Conservation (phyloP, 2,329 filamentous ascomycete species). For the Epichloe gansuensis region DNA sequence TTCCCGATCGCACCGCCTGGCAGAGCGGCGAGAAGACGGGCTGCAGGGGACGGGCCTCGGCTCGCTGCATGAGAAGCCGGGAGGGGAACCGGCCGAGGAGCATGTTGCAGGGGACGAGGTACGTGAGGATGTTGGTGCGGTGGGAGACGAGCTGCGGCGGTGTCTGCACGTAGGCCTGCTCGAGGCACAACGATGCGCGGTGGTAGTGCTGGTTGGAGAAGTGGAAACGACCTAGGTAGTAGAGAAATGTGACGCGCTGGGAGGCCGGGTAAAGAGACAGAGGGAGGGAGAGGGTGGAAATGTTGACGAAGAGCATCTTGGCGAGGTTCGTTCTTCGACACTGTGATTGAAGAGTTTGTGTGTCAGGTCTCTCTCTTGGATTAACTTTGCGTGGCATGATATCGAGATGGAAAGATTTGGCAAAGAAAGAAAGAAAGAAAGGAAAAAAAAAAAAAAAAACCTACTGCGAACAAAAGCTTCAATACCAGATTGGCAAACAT, state of each 20-base stretch:
- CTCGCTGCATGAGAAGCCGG: constrained; percentile 48
- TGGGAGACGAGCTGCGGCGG: constrained; percentile 53
- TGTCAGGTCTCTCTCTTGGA: neutral
- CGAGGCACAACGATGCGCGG: constrained; percentile 61
- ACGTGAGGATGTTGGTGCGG: constrained; percentile 67
- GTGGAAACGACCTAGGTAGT: constrained; percentile 85
- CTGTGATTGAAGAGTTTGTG: constrained; percentile 22
- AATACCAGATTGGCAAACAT: constrained; percentile 84
- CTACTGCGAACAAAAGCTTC: constrained; percentile 72
- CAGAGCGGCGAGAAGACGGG: constrained; percentile 64
- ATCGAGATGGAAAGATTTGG: too few species aligned
- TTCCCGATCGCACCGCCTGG: constrained; percentile 56
- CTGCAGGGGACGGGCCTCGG: constrained; percentile 47
- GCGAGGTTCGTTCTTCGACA: constrained; percentile 74
- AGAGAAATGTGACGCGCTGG: constrained; percentile 84
- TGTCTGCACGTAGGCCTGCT: constrained; percentile 67
- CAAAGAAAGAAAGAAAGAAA: neutral
- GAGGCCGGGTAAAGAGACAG: constrained; percentile 71
- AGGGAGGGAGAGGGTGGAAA: constrained; percentile 71
- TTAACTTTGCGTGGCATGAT: too few species aligned
- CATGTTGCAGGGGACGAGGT: constrained; percentile 72
- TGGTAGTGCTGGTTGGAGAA: constrained; percentile 76
- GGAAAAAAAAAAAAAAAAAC: constrained; percentile 10
- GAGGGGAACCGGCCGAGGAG: constrained; percentile 77
- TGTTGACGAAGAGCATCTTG: constrained; percentile 81